Evolutionary conservation across 2,329 filamentous ascomycete genomes (phyloP), one percentile per base, ranked within the genome.

Genomic region (Nannizzia gypsea): DNA sequence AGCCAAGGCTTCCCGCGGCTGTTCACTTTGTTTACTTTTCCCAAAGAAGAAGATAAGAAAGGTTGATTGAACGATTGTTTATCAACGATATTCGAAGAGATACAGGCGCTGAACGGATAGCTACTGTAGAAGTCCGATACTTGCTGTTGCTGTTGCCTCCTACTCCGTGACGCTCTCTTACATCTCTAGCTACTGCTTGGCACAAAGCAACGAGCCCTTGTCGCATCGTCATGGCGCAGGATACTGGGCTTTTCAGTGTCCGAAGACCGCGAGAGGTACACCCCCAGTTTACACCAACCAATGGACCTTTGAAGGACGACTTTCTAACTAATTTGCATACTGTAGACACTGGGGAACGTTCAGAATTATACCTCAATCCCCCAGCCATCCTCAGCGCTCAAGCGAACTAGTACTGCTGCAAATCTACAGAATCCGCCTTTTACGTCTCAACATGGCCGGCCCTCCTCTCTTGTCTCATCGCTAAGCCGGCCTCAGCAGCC

Each of bases 331-430:
- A 26, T 8, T 6, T 20, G 26, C 3, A 31, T n/a, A 38, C 55
- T 61, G 9, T 60, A 74, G 90, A 96, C 93, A 59, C 83, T 97
- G 62, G 91, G 87, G 65, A 86, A 85, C 66, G 84, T 96, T 69
- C 92, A 84, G 72, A 84, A 86, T 72, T 92, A 90, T 73, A 88
- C 88, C 20, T 83, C 84, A 22, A 89, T 99, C 64, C 93, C 93
- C 20, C 90, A 95, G 76, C 92, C 93, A 6, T 82, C 88, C 28
- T 97, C 92, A 44, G 89, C 90, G 44, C 87, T 99, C 81, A 99
- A 99, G 78, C 89, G 93, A 72, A 88, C 89, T 31, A 93, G 85
- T 69, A 91, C 90, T 11, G 85, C 84, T 66, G 84, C 84, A 64
- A 83, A 84, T 69, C 79, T 84, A 67, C 81, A 83, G 62, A 81